phyloP scores from a whole-genome alignment of 2,329 filamentous ascomycete species.

The Calonectria multiphialidica region DNA sequence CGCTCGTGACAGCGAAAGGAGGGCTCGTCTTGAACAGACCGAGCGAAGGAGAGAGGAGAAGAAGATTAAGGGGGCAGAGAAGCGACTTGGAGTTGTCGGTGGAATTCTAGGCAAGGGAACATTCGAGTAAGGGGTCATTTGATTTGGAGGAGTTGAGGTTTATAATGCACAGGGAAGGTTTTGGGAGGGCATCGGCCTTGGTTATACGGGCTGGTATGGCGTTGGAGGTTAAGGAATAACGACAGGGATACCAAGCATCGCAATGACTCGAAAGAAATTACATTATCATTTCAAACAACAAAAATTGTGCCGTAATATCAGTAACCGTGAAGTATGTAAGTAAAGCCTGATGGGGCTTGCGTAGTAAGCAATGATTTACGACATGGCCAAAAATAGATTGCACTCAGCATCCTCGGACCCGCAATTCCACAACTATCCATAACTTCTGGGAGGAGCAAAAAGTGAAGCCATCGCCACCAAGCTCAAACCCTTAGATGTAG shows the following conservation, averaged over 20 bases:
- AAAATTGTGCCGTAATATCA: not conserved
- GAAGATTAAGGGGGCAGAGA: conserved; percentile 69
- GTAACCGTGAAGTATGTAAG: not conserved
- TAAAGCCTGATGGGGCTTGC: not conserved
- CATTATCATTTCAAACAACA: not conserved
- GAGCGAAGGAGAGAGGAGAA: conserved; percentile 70
- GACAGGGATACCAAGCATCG: not conserved
- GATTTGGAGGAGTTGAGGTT: conserved; percentile 26
- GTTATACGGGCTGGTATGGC: conserved; percentile 26
- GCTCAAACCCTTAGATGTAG: not conserved
- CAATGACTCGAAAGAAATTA: not conserved
- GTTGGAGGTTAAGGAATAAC: conserved; percentile 24
- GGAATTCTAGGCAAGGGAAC: conserved; percentile 68
- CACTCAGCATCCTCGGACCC: too few relatives aligned
- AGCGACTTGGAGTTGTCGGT: conserved; percentile 66
- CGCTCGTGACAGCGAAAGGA: conserved; percentile 69
- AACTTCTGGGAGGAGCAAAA: not conserved
- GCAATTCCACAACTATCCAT: not conserved
- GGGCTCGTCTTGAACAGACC: conserved; percentile 65
- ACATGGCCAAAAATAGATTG: not conserved
- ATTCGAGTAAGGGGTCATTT: conserved; percentile 48
- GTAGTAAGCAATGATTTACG: too few relatives aligned
- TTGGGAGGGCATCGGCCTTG: not conserved
- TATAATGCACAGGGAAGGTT: conserved; percentile 6
- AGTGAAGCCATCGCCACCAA: not conserved